A percentile compares a stretch with the other conserved stretches of the same genome.
These are phyloP conservation scores for Adiantum capillusveneris DNA, from an alignment of 75 land plant species.

Conservation along the genomic window DNA sequence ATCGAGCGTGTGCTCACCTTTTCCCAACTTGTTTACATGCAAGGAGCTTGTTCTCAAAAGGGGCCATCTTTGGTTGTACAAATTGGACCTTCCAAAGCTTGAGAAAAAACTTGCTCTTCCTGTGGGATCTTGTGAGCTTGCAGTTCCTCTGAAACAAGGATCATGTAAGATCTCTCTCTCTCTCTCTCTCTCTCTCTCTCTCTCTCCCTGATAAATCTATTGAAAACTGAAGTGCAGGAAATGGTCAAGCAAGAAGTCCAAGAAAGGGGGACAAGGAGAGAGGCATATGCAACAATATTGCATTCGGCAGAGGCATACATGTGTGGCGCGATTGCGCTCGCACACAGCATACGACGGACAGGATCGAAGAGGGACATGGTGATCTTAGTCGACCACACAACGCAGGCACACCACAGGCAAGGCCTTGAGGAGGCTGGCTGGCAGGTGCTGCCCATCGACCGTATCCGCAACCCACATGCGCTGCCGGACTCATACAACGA, in stretches of 20 bases:
- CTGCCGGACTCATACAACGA: conserved; percentile 51
- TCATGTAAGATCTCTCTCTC: conserved; percentile 27
- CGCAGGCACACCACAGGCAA: conserved; percentile 12
- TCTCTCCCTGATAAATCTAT: too few species aligned
- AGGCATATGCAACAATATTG: conserved; percentile 74
- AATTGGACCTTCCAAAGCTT: conserved; percentile 32
- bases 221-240: too few species aligned
- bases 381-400: conserved; percentile 48
- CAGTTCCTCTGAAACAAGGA: conserved; percentile 39
- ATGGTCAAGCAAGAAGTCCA: too few species aligned
- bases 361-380: conserved; percentile 58
- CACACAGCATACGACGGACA: conserved; percentile 56
- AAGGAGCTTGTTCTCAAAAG: conserved; percentile 48
- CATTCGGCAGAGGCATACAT: conserved; percentile 57
- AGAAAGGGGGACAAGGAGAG: conserved; percentile 11
- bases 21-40: conserved; percentile 71
- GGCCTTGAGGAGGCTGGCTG: conserved; percentile 59
- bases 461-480: conserved; percentile 66
- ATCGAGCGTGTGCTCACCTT: conserved; percentile 53
- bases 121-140: conserved; percentile 72
- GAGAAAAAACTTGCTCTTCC: conserved; percentile 56
- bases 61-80: conserved; percentile 57
- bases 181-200: too few species aligned
- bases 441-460: conserved; percentile 37
- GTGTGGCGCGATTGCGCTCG: conserved; percentile 70